phyloP scores from a whole-genome alignment of 306 rosid species.

The Dryas alaskensis region DNA sequence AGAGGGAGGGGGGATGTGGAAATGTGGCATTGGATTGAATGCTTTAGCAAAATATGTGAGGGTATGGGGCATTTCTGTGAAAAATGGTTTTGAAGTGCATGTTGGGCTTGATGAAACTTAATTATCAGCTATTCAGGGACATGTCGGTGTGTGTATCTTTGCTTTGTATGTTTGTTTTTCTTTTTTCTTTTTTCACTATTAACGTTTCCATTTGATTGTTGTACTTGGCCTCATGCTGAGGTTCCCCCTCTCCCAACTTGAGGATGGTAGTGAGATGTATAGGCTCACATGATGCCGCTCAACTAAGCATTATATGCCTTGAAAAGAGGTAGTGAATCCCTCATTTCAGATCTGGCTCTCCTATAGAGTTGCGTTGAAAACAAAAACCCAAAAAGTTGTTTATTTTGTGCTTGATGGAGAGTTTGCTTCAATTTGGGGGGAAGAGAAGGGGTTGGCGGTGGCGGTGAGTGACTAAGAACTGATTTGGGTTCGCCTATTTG shows the following conservation, averaged over 20 bases:
- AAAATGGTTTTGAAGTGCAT: neutral
- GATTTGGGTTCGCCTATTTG: neutral
- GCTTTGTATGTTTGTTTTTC: neutral
- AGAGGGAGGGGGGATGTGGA: neutral
- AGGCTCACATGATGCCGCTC: neutral
- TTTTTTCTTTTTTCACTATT: neutral
- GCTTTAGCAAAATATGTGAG: neutral
- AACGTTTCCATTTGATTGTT: neutral
- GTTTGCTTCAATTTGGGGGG: neutral
- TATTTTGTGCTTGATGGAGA: neutral
- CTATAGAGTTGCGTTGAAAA: neutral
- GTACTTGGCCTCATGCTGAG: constrained; percentile 1
- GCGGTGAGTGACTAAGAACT: neutral
- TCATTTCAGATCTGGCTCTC: neutral
- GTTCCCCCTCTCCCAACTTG: neutral
- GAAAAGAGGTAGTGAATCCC: neutral
- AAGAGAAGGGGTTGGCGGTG: too few relatives aligned
- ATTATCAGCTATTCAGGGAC: neutral
- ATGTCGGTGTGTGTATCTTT: neutral
- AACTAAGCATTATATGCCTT: neutral
- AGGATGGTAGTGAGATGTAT: neutral
- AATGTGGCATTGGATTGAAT: neutral
- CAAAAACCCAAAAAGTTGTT: neutral
- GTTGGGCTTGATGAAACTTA: neutral
- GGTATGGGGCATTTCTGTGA: neutral